Percentiles rank a stretch among this genome's conserved stretches.
These are phyloP conservation scores for Phalaenopsis equestris DNA, from an alignment of 106 monocot genomes.

Conservation along the genomic window DNA sequence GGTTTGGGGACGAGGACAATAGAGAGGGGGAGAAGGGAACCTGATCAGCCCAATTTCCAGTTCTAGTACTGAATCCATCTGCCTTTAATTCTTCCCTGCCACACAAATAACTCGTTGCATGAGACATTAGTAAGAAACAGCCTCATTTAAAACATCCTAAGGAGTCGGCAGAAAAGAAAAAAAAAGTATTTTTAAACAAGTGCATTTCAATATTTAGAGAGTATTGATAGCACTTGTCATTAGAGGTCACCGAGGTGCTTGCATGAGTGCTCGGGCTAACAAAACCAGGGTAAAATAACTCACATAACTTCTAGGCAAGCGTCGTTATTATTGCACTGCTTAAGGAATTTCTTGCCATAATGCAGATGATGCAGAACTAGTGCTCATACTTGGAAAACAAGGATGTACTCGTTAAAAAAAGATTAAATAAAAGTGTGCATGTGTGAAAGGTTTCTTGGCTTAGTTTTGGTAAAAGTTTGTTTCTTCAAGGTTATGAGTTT, in stretches of 20 bases:
- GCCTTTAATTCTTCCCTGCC: conserved; percentile 50
- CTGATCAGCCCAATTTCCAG: conserved; percentile 63
- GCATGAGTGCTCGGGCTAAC: not conserved
- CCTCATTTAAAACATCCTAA: not conserved
- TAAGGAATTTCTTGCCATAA: not conserved
- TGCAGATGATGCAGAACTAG: not conserved
- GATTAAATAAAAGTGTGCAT: too few species aligned
- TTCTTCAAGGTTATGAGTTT: too few species aligned
- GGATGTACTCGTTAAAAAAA: too few species aligned
- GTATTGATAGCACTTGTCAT: not conserved
- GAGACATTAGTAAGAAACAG: not conserved
- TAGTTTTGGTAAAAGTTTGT: too few species aligned
- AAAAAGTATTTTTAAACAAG: not conserved
- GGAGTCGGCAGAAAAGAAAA: not conserved
- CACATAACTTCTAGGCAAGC: not conserved
- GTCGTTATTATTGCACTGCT: not conserved
- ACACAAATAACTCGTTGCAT: not conserved
- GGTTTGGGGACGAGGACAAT: too few species aligned
- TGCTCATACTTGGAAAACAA: too few species aligned
- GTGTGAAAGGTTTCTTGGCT: too few species aligned
- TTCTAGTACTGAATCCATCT: conserved; percentile 33
- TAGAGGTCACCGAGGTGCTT: not conserved
- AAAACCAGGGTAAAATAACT: too few species aligned
- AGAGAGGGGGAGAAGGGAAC: conserved; percentile 16
- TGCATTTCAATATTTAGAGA: not conserved